Base-by-base conservation (phyloP, 306 rosid species). In the Fragaria vesca region DNA sequence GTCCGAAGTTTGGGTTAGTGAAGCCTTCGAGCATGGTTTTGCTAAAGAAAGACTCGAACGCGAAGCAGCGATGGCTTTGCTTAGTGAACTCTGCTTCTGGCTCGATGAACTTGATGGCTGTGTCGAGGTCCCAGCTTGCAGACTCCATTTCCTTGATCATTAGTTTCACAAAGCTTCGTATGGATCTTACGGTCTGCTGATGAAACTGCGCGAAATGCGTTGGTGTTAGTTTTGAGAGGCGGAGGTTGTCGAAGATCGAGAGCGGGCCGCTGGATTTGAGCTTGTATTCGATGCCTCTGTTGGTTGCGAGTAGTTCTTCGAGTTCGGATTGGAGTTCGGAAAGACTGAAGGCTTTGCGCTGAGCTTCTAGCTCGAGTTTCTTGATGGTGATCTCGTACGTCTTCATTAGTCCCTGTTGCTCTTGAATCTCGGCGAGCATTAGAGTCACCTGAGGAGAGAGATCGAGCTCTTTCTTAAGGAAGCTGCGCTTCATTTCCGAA, bases 401-500 rank as follows among this genome's bases (percentile, higher is more conserved):
- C 76, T 87, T 93, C 97, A 91, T 95, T 42, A 91, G 55, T 46
- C 90, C 83, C 71, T 95, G 99, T 30, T 95, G 99, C 58, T 95
- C 99, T 43, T 93, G 99, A 89, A 95, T 91, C 93, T 95, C 97
- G 0, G 99, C 89, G 0, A 95, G 97, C 96, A 95, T 92, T 2
- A 93, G 48, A 12, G 97, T 95, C 2, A 95, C 89, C 32, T 95
- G 99, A 0, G 99, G 99, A 0, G 99, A 95, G 68, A 95, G 85
- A 83, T 93, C 89, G 40, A 95, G 91, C 17, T 95, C 93, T 69
- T 83, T 90, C 45, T 86, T 92, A 21, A 93, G 36, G 75, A 89
- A 93, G 74, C 90, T 86, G 0, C 91, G 82, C 55, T 95, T 95
- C 54, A 95, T 73, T 32, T 91, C 97, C 1, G 99, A 93, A 18